Evolutionary conservation across 768 basidiomycete genomes (phyloP).

Genomic region (Russula emetica): DNA sequence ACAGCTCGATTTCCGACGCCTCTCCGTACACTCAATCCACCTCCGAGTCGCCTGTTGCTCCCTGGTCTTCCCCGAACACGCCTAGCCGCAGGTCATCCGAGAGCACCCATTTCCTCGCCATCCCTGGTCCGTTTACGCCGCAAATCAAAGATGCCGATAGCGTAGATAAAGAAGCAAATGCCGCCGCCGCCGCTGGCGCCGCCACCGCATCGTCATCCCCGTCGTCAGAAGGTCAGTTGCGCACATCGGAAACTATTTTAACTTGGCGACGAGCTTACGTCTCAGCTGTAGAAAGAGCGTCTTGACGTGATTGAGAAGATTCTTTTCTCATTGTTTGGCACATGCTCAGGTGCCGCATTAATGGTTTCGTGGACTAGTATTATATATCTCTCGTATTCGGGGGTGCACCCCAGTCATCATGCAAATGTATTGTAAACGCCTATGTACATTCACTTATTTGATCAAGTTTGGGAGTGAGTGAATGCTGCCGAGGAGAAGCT

Average conservation of each 20-base stretch:
- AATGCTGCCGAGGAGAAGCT: not conserved
- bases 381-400: not conserved
- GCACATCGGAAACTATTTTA: not conserved
- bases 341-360: not conserved
- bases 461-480: no score
- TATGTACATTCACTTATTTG: no score
- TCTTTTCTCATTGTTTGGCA: not conserved
- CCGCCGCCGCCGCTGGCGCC: not conserved
- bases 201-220: not conserved
- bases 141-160: constrained; percentile 20
- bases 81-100: constrained; percentile 1
- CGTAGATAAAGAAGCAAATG: constrained; percentile 17
- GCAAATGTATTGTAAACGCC: not conserved
- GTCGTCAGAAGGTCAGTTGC: not conserved
- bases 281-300: not conserved
- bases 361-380: not conserved
- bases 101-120: constrained; percentile 3
- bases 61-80: not conserved
- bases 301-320: not conserved
- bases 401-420: not conserved
- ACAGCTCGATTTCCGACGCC: constrained; percentile 6
- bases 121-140: constrained; percentile 2
- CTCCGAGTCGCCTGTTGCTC: not conserved
- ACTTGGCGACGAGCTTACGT: not conserved
- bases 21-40: constrained; percentile 8